Base-by-base conservation (phyloP, 148 eudicot genomes). In the Persicaria tinctoria region DNA sequence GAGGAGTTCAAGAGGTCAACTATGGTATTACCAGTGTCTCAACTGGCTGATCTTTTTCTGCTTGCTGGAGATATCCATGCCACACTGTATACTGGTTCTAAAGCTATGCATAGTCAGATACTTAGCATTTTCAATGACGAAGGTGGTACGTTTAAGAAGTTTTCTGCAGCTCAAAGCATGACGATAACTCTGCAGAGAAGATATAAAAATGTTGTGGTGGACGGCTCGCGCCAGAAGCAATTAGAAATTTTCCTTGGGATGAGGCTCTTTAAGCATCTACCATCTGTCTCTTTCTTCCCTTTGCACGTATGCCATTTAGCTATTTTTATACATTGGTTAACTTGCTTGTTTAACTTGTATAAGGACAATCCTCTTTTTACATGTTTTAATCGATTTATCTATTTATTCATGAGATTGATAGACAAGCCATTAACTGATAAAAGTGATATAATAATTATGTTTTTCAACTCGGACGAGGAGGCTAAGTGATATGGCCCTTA, bases 41-140 rank as follows among this genome's bases (percentile, higher is more conserved):
- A 87, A 77, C 84, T 94, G 71, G 89, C 98, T 83, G 97, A 92
- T 73, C 81, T 94, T 74, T 91, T 94, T 79, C 75, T 94, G 63
- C 78, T 79, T 76, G 96, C 97, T 73, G 98, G 98, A 46, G 97
- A 94, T 83, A 90, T 94, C 74, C 98, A 94, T 81, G 98, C 98
- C 38, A 94, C 98, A 5, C 83, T 94, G 59, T 94, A 94, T 76
- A 94, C 98, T 81, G 98, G 98, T 59, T 94, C 98, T 57, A 92
- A 90, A 84, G 98, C 98, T 49, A 94, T 94, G 98, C 98, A 94
- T 75, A 94, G 98, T 85, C 98, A 94, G 80, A 94, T 94, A 85
- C 88, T 94, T 46, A 90, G 78, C 83, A 91, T 94, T 73, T 94
- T 94, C 74, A 94, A 69, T 50, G 96, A 94, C 60, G 97, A 92